Evolutionary conservation across 2,329 filamentous ascomycete genomes (phyloP).

Genomic region (Penicillium sp.): DNA sequence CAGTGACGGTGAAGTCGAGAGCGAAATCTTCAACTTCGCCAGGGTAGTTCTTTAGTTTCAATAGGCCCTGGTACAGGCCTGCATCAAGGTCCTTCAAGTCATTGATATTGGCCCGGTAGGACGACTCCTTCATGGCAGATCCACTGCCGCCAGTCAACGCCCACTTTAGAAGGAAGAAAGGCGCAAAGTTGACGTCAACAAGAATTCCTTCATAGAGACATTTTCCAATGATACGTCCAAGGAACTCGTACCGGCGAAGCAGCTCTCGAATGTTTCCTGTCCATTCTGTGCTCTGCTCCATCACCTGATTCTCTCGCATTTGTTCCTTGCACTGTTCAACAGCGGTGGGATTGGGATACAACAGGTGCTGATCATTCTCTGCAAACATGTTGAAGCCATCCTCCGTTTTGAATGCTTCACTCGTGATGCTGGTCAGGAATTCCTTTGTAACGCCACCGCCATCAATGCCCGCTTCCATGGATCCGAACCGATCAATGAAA

Average conservation of each 20-base stretch:
- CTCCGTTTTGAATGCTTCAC: slow-evolving; percentile 72
- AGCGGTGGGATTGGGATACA: slow-evolving; percentile 83
- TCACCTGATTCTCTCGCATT: slow-evolving; percentile 54
- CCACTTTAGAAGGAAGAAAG: slow-evolving; percentile 97
- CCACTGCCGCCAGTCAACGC: slow-evolving; percentile 68
- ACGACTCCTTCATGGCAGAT: slow-evolving; percentile 64
- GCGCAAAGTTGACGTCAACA: slow-evolving; percentile 87
- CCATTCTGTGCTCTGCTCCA: slow-evolving; percentile 58
- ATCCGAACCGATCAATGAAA: slow-evolving; percentile 88
- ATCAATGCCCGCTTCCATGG: slow-evolving; percentile 88
- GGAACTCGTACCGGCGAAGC: slow-evolving; percentile 79
- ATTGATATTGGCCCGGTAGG: slow-evolving; percentile 90
- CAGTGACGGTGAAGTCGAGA: slow-evolving; percentile 86
- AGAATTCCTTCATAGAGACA: slow-evolving; percentile 97
- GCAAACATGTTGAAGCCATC: slow-evolving; percentile 67
- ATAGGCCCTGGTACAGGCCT: slow-evolving; percentile 82
- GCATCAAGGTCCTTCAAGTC: slow-evolving; percentile 91
- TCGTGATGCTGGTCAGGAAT: slow-evolving; percentile 85
- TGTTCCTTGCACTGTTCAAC: slow-evolving; percentile 67
- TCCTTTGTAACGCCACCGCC: slow-evolving; percentile 97
- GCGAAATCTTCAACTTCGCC: slow-evolving; percentile 78
- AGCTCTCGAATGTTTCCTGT: slow-evolving; percentile 60
- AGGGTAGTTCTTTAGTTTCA: slow-evolving; percentile 77
- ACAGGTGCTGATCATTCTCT: slow-evolving; percentile 79
- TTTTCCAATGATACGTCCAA: slow-evolving; percentile 90